These are phyloP conservation scores for Teratosphaeria zuluensis DNA, from an alignment of 2,329 filamentous ascomycete species.

Conservation along the genomic window DNA sequence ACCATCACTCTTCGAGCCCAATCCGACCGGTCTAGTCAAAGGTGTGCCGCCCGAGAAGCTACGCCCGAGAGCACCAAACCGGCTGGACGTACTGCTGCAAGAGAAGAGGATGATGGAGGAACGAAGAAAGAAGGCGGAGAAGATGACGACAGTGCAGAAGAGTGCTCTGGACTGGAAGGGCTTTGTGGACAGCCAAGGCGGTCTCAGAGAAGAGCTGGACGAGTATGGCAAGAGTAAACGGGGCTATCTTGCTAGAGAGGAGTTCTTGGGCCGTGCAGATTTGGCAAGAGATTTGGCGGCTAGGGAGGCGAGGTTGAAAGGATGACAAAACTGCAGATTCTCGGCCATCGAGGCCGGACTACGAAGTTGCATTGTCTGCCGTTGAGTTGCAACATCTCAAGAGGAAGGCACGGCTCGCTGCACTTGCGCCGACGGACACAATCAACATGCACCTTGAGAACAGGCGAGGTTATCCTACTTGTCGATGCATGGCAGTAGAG, in stretches of 20 bases:
- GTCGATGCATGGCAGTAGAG: no score
- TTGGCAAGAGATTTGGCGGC: constrained; percentile 47
- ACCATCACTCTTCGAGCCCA: constrained; percentile 42
- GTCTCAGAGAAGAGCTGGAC: constrained; percentile 52
- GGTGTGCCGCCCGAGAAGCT: constrained; percentile 36
- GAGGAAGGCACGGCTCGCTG: no score
- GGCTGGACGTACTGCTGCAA: constrained; percentile 23
- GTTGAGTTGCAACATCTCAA: no score
- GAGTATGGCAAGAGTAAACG: constrained; percentile 53
- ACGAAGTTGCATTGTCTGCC: no score
- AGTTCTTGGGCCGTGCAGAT: constrained; percentile 52
- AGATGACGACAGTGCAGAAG: constrained; percentile 59
- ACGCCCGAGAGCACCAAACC: constrained; percentile 25
- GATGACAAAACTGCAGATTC: constrained; percentile 7
- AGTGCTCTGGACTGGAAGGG: constrained; percentile 56
- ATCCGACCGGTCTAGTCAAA: constrained; percentile 38
- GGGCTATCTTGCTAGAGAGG: constrained; percentile 51
- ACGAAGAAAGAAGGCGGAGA: constrained; percentile 38
- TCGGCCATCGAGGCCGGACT: no score
- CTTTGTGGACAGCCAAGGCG: constrained; percentile 49
- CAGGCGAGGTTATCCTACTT: no score
- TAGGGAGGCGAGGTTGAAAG: constrained; percentile 40
- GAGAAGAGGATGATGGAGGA: constrained; percentile 24
- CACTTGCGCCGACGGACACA: no score
- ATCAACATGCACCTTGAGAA: no score